Evolutionary conservation across 73 alveolate genomes (phyloP), one percentile per base, ranked within the genome.

Genomic region (Durusdinium trenchii): DNA sequence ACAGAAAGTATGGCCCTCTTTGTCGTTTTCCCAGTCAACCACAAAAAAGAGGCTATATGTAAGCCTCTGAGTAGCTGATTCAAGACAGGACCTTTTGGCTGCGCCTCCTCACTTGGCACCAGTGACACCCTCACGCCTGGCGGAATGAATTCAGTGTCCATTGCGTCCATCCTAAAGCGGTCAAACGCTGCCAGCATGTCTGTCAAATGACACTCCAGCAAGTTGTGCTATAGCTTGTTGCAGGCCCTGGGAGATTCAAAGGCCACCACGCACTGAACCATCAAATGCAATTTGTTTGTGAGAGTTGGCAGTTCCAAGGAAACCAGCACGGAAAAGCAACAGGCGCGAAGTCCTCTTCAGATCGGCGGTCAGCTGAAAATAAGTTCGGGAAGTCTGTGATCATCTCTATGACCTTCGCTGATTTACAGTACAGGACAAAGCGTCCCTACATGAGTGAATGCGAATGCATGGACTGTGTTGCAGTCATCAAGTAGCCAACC

Each of bases 111-210:
- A 67, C 96, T 90, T 32, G 96, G 96, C 86, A 90, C 96, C 75
- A 90, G 46, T 42, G 96, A 43, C 54, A 90, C 96, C 14, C 96
- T 86, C n/a, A 90, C 76, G 42, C 96, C 96, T 90, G 96, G 95
- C 95, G 20, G 51, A 20, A 14, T 64, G 32, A 23, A 9, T 14
- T 14, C 32, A 64, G 5, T 14, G 5, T 26, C 16, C 32, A 14
- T 6, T 23, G 32, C 78, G 38, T 14, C 9, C 38, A 14, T 7
- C 16, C 16, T 23, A 9, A 64, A 26, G 32, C 32, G 78, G 16
- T 7, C n/a, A 71, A 4, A 35, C 20, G 61, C 46, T 9, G 92
- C 48, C 92, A 48, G 92, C 48, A 30, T 82, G 48, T n/a, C 82
- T 57, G 84, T 87, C 84, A 62, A 40, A 20, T 6, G 96, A 75